Conservation (phyloP, 495 filamentous ascomycete species). For the Daldinia childiae region DNA sequence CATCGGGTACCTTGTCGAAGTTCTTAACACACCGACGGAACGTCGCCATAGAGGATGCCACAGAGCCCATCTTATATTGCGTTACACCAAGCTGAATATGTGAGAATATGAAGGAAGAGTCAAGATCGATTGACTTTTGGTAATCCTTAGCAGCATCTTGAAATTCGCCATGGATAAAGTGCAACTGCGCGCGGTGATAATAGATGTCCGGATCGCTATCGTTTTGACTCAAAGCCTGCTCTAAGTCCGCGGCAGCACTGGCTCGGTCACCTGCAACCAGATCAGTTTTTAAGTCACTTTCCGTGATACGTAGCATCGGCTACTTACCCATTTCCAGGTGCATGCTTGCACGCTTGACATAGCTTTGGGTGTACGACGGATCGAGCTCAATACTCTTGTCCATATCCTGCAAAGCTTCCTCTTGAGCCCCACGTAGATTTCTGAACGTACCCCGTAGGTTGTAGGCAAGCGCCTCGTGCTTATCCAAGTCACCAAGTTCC, state of each 20-base stretch:
- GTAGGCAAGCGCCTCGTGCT: constrained; percentile 88
- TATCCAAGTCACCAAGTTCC: constrained; percentile 76
- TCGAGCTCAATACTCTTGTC: constrained; percentile 91
- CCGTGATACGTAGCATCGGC: background rate
- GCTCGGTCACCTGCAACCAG: constrained; percentile 77
- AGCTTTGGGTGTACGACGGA: constrained; percentile 89
- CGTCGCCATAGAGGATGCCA: constrained; percentile 97
- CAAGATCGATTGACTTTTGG: constrained; percentile 98
- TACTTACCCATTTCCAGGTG: constrained; percentile 88
- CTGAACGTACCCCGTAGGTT: constrained; percentile 97
- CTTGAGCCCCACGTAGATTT: constrained; percentile 88
- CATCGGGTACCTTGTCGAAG: constrained; percentile 94
- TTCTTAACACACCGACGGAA: constrained; percentile 98
- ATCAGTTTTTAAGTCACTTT: background rate
- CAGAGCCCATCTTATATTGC: constrained; percentile 99
- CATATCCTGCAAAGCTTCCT: constrained; percentile 81
- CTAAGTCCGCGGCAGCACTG: constrained; percentile 86
- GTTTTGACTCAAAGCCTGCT: constrained; percentile 84
- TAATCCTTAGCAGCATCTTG: constrained; percentile 96
- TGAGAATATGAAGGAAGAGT: constrained; percentile 96
- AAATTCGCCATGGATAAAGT: constrained; percentile 97
- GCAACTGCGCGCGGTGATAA: constrained; percentile 98
- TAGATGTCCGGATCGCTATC: constrained; percentile 94
- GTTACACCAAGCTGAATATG: constrained; percentile 99
- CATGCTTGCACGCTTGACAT: constrained; percentile 98